A percentile compares a stretch with the other conserved stretches of the same genome.
These are phyloP conservation scores for Kodamaea lidongshanica DNA, from an alignment of 805 yeast genomes.

Conservation along the genomic window DNA sequence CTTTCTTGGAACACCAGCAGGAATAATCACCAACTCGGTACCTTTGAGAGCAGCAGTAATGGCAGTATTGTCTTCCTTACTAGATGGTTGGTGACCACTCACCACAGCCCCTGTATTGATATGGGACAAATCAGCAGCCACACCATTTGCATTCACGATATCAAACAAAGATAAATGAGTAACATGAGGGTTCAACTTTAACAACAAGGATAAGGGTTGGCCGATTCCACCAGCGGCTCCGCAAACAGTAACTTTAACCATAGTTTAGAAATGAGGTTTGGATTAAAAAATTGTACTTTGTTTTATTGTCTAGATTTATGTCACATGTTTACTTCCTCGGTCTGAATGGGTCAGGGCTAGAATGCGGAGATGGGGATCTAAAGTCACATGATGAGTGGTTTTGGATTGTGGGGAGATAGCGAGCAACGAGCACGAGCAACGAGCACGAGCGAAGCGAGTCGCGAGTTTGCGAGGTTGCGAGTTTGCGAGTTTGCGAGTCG, in stretches of 20 bases:
- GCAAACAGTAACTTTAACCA: slow-evolving; percentile 43
- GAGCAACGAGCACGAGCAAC: too few species aligned
- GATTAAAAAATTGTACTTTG: too few species aligned
- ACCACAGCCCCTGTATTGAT: slow-evolving; percentile 36
- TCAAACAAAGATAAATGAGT: slow-evolving; percentile 37
- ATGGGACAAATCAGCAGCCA: slow-evolving; percentile 42
- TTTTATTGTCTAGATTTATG: too few species aligned
- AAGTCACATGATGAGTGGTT: too few species aligned
- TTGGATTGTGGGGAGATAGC: too few species aligned
- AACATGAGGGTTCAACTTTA: slow-evolving; percentile 35
- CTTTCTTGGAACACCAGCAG: slow-evolving; percentile 45
- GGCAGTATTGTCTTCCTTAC: slow-evolving; percentile 33
- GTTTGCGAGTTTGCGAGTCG: too few species aligned
- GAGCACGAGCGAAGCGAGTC: too few species aligned
- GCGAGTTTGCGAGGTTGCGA: too few species aligned
- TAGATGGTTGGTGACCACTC: slow-evolving; percentile 35
- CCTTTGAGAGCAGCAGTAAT: slow-evolving; percentile 32
- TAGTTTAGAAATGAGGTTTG: slow-evolving; percentile 8
- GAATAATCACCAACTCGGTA: slow-evolving; percentile 37
- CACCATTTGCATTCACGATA: slow-evolving; percentile 41
- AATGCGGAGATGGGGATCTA: too few species aligned
- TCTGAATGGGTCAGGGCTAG: too few species aligned
- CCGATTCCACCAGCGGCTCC: slow-evolving; percentile 48
- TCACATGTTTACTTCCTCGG: too few species aligned
- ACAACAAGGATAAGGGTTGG: slow-evolving; percentile 39